Evolutionary conservation across 2,329 filamentous ascomycete genomes (phyloP).

Genomic region (Thelonectria discophora): DNA sequence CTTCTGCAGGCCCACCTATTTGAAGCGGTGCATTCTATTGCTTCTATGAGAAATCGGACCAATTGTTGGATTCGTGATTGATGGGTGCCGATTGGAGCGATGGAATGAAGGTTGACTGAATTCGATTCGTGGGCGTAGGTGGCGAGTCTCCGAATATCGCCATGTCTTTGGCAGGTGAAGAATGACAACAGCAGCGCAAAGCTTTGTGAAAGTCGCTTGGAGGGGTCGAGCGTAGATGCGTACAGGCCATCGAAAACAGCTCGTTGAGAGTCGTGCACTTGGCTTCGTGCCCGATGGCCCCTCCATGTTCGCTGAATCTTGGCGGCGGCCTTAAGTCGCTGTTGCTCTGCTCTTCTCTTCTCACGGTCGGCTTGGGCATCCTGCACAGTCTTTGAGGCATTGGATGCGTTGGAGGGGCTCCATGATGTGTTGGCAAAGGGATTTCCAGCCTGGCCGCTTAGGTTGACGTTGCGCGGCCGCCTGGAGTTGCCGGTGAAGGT

Average conservation of each 20-base stretch:
- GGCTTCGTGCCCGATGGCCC: slow-evolving; percentile 71
- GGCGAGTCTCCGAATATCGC: slow-evolving; percentile 60
- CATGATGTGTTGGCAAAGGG: slow-evolving; percentile 76
- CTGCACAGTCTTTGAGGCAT: slow-evolving; percentile 79
- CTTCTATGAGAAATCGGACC: slow-evolving; percentile 47
- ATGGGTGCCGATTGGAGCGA: slow-evolving; percentile 46
- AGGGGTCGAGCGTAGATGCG: slow-evolving; percentile 42
- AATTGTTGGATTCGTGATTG: slow-evolving; percentile 48
- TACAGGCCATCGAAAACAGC: slow-evolving; percentile 70
- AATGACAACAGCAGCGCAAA: slow-evolving; percentile 60
- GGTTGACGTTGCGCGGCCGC: slow-evolving; percentile 89
- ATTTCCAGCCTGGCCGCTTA: slow-evolving; percentile 84
- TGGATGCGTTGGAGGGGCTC: slow-evolving; percentile 64
- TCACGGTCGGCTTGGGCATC: slow-evolving; percentile 88
- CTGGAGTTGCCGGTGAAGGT: slow-evolving; percentile 90
- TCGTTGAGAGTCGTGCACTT: slow-evolving; percentile 66
- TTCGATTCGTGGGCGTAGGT: slow-evolving; percentile 56
- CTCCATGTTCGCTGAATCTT: slow-evolving; percentile 85
- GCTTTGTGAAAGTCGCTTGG: slow-evolving; percentile 51
- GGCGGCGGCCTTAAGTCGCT: slow-evolving; percentile 76
- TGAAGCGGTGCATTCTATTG: slow-evolving; percentile 42
- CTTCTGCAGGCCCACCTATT: slow-evolving; percentile 35
- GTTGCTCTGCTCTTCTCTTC: slow-evolving; percentile 81
- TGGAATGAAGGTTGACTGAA: slow-evolving; percentile 46
- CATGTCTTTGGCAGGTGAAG: slow-evolving; percentile 54